Evolutionary conservation across 805 yeast species (phyloP).

Genomic region (Ogataea zsoltii): DNA sequence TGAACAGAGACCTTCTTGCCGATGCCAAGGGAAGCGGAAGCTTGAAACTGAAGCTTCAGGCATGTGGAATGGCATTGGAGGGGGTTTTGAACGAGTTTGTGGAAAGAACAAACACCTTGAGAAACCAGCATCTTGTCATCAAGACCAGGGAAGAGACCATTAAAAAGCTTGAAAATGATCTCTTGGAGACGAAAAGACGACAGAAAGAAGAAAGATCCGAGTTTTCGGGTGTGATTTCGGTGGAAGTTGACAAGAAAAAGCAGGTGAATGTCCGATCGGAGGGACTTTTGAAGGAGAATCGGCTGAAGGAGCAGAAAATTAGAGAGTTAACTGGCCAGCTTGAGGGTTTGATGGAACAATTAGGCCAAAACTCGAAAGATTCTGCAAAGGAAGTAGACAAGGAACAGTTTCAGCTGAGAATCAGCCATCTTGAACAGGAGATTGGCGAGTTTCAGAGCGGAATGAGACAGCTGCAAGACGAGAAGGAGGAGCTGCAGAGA

Average conservation of each 20-base stretch:
- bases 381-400: no score
- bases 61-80: conserved; percentile 4
- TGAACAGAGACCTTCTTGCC: background rate
- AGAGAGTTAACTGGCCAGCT: conserved; percentile 12
- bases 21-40: conserved; percentile 1
- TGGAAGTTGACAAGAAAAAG: conserved; percentile 4
- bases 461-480: background rate
- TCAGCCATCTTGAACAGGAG: no score
- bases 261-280: conserved; percentile 2
- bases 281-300: background rate
- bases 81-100: background rate
- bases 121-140: background rate
- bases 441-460: background rate
- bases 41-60: conserved; percentile 12
- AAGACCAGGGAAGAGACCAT: background rate
- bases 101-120: background rate
- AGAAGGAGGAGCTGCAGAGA: background rate
- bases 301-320: conserved; percentile 22
- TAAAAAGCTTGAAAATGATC: background rate
- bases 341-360: no score
- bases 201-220: background rate
- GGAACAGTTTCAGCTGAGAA: background rate
- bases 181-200: background rate
- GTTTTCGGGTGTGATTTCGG: conserved; percentile 1
- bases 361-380: no score